Evolutionary conservation across 164 flowering plant genomes (phyloP).

Genomic region (Liriodendron chinense): DNA sequence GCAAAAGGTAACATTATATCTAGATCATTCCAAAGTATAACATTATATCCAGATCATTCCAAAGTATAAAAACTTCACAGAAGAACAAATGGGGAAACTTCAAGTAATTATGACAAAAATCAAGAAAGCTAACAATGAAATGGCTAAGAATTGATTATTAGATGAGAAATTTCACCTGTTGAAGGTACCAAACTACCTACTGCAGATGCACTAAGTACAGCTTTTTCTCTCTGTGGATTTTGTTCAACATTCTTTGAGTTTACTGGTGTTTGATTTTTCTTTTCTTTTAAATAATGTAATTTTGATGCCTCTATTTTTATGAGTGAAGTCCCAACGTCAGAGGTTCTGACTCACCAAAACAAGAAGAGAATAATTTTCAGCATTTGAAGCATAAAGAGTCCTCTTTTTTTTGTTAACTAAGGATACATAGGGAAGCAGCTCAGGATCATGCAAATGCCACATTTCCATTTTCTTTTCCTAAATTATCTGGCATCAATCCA

Average conservation of each 20-base stretch:
- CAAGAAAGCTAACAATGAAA: not conserved
- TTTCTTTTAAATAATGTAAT: no score
- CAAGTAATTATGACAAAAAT: not conserved
- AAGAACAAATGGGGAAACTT: not conserved
- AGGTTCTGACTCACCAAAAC: not conserved
- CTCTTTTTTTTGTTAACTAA: not conserved
- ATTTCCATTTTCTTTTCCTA: not conserved
- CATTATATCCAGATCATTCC: not conserved
- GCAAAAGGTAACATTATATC: not conserved
- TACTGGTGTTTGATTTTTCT: no score
- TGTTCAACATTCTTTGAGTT: no score
- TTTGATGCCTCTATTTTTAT: not conserved
- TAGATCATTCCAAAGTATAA: not conserved
- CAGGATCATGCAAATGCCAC: slow-evolving; percentile 1
- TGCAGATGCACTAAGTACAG: not conserved
- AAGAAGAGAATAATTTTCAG: not conserved
- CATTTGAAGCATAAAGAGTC: not conserved
- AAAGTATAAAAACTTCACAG: not conserved
- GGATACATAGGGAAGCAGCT: not conserved
- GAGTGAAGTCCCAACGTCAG: not conserved
- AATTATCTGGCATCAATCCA: not conserved
- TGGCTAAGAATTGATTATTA: not conserved
- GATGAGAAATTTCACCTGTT: not conserved
- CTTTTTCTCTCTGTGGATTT: no score
- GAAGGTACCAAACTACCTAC: not conserved